Base-by-base conservation (phyloP, 148 eudicot genomes). In the Heliosperma pusillum region DNA sequence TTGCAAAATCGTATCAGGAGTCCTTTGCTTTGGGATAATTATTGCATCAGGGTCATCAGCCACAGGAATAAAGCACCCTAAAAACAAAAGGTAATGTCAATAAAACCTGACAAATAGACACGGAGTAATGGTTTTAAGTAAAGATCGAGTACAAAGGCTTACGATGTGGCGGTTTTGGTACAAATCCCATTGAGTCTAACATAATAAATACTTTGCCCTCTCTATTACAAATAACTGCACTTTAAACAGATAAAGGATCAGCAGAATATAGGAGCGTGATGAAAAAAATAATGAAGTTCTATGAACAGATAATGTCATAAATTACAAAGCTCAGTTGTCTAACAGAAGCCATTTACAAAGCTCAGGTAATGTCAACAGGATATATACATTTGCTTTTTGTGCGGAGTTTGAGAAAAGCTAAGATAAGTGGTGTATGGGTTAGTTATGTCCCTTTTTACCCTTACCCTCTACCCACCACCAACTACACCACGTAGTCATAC, bases 41-140 rank as follows among this genome's bases (percentile, higher is more conserved):
- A 95, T 72, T 71, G 83, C 82, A 70, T 85, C 79, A 12, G 92
- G 90, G 71, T 92, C 88, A 85, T 81, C 83, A n/a, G 73, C 91
- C 76, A 95, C 77, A n/a, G 99, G 97, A 71, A 95, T 89, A 76
- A 87, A 55, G 79, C 99, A 95, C 63, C 99, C 99, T 95, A 78
- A 74, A 61, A 59, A 53, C 21, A 61, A 30, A 80, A 63, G 29
- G 78, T 7, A 45, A 65, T 12, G 60, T 79, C 45, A 66, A 58
- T 44, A 60, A 63, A 73, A 55, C 55, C 62, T 61, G 26, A 61
- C 67, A 79, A 5, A 26, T 40, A 67, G 29, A 27, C 13, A n/a
- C n/a, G n/a, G n/a, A n/a, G n/a, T n/a, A 68, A 20, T 15, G 11
- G 15, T 10, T 66, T 2, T 61, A 2, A 12, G 50, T 57, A 42